Percentiles rank a stretch among this genome's conserved stretches.
Conservation (phyloP, 2,329 filamentous ascomycete genomes). For the Fusarium duplospermum region DNA sequence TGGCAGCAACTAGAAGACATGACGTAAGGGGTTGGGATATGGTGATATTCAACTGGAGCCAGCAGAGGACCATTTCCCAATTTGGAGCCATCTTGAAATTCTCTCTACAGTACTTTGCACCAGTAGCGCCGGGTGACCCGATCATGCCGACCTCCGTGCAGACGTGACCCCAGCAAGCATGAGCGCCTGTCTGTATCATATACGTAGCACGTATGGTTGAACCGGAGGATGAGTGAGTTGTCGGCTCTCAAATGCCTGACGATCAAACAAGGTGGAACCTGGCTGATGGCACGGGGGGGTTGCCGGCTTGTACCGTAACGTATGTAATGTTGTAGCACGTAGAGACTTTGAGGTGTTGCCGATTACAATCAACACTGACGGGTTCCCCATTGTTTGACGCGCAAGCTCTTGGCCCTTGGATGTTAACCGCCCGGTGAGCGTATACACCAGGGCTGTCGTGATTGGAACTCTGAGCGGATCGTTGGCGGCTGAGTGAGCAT, state of each 20-base stretch:
- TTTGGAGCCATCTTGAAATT: slow-evolving; percentile 24
- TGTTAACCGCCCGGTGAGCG: slow-evolving; percentile 3
- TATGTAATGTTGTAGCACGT: background rate
- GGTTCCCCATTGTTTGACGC: slow-evolving; percentile 34
- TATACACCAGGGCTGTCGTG: slow-evolving; percentile 12
- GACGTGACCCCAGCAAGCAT: slow-evolving; percentile 22
- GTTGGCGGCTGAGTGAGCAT: slow-evolving; percentile 36
- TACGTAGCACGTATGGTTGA: slow-evolving; percentile 1
- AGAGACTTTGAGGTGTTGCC: slow-evolving; percentile 13
- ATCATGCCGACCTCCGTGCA: slow-evolving; percentile 22
- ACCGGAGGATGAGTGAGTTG: slow-evolving; percentile 31
- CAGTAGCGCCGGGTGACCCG: slow-evolving; percentile 35
- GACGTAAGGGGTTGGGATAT: slow-evolving; percentile 36
- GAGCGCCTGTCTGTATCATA: slow-evolving; percentile 21
- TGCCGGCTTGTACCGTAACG: background rate
- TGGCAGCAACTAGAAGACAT: slow-evolving; percentile 11
- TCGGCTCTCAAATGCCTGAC: slow-evolving; percentile 34
- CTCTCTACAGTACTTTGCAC: slow-evolving; percentile 7
- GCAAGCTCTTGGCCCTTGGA: slow-evolving; percentile 18
- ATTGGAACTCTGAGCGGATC: slow-evolving; percentile 16
- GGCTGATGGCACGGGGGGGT: slow-evolving; percentile 27
- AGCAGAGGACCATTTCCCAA: slow-evolving; percentile 23
- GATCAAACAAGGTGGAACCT: slow-evolving; percentile 38
- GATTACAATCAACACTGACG: slow-evolving; percentile 12
- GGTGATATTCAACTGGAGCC: slow-evolving; percentile 10